A percentile compares a stretch with the other conserved stretches of the same genome.
phyloP scores from a whole-genome alignment of 2,329 filamentous ascomycete species.

The Lachnellula suecica region DNA sequence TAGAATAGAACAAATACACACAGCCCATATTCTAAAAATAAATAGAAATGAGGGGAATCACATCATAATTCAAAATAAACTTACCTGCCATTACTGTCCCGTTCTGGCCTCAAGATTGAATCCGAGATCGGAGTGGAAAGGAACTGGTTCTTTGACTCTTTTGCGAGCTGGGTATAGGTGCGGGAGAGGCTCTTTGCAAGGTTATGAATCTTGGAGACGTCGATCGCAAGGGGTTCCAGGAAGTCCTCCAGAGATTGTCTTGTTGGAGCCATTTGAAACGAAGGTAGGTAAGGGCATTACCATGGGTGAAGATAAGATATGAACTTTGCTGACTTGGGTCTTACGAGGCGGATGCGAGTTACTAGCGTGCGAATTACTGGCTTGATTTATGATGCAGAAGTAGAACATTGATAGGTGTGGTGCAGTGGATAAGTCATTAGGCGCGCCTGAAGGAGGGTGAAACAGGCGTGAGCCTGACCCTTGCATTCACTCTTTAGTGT shows the following conservation, averaged over 20 bases:
- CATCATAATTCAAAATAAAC: not conserved
- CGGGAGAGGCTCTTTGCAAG: conserved; percentile 48
- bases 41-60: conserved; percentile 5
- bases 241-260: conserved; percentile 39
- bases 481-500: too few relatives aligned
- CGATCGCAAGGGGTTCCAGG: conserved; percentile 49
- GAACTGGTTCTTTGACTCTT: conserved; percentile 55
- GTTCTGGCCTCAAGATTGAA: conserved; percentile 51
- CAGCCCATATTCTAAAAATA: not conserved
- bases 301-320: not conserved
- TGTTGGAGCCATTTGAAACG: conserved; percentile 15
- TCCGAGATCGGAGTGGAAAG: conserved; percentile 61
- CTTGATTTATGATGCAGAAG: too few relatives aligned
- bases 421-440: not conserved
- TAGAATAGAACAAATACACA: conserved; percentile 5
- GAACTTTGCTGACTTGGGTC: not conserved
- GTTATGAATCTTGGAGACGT: conserved; percentile 43
- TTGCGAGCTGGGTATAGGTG: conserved; percentile 50
- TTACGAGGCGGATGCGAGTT: too few relatives aligned
- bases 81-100: conserved; percentile 49
- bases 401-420: not conserved
- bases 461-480: too few relatives aligned
- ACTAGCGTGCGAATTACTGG: too few relatives aligned
- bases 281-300: conserved; percentile 1
- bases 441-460: not conserved